Base-by-base conservation (phyloP, 225 moss, liverwort and hornwort species). In the Lunularia cruciata region DNA sequence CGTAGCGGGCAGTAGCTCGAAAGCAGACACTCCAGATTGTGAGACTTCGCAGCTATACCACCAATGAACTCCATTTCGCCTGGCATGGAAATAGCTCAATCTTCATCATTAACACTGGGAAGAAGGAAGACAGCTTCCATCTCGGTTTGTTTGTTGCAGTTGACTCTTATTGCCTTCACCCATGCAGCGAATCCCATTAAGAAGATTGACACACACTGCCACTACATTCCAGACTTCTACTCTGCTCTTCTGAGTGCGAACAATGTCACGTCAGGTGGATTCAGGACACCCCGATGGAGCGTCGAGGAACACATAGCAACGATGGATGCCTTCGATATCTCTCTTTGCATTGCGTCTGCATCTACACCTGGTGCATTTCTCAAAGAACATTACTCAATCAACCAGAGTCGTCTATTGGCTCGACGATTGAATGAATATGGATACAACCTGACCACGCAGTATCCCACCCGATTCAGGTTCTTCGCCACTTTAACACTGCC, bases 401-500 rank as follows among this genome's bases (percentile, higher is more conserved):
- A 73, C 8, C 30, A 69, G 32, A 57, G 58, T 37, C 69, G 79
- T 6, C 8, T 0, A 3, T 23, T 75, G 14, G 79, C 79, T 57
- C 69, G 74, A 10, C 3, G 70, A 22, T 10, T 75, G 32, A 79
- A 79, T 31, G 63, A 63, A 42, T 75, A 70, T 53, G 74, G 68
- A 27, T 51, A 71, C 45, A 71, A 74, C 31, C 70, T 79, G 25
- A 70, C 74, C 20, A 6, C 39, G 30, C 48, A 63, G 13, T 75
- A 74, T 10, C 74, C 74, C 3, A 52, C 65, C 14, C 6, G 20
- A 8, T 74, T 79, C 52, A 27, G 60, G 36, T 78, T 69, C 57
- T 73, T 68, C 4, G 73, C 73, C 45, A 73, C 78, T 3, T 68
- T 78, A 0, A 73, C 78, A n/a, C 27, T 78, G 3, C 78, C 78